Conservation (phyloP, 495 filamentous ascomycete genomes). For the Astrocystis sublimbata region DNA sequence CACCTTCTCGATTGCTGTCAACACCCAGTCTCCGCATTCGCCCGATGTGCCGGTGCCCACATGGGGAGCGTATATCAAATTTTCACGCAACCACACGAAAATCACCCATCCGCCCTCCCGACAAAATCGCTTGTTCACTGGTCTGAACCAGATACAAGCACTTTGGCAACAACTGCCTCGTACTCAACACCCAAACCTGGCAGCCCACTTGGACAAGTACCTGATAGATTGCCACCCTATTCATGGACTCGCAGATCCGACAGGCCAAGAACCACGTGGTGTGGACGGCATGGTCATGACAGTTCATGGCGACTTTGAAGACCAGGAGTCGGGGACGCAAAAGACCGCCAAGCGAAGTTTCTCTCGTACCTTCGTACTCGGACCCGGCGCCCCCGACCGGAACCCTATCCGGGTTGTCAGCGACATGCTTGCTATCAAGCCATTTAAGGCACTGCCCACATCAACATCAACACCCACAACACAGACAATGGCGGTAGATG, state of each 20-base stretch:
- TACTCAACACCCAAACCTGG: conserved; percentile 72
- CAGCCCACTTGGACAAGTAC: conserved; percentile 64
- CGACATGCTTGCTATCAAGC: conserved; percentile 73
- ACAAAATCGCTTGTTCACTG: conserved; percentile 65
- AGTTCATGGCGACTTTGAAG: conserved; percentile 81
- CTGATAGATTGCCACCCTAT: conserved; percentile 80
- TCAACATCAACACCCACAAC: conserved; percentile 24
- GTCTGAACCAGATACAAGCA: conserved; percentile 64
- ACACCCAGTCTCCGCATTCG: conserved; percentile 59
- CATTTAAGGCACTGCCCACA: conserved; percentile 49
- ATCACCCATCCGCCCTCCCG: conserved; percentile 60
- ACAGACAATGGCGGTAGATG: background rate
- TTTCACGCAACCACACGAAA: conserved; percentile 76
- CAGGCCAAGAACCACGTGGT: conserved; percentile 61
- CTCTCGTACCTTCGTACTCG: conserved; percentile 80
- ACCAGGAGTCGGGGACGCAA: conserved; percentile 56
- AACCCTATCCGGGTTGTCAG: conserved; percentile 73
- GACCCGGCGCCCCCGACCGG: conserved; percentile 63
- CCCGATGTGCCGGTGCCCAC: conserved; percentile 42
- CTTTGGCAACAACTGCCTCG: conserved; percentile 69
- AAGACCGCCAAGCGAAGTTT: conserved; percentile 69
- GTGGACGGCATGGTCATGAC: conserved; percentile 78
- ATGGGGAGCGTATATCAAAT: conserved; percentile 77
- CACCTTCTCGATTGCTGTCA: conserved; percentile 75
- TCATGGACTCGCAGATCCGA: conserved; percentile 68